phyloP scores from a whole-genome alignment of 495 filamentous ascomycete genomes.

The Margaritispora aquatica region DNA sequence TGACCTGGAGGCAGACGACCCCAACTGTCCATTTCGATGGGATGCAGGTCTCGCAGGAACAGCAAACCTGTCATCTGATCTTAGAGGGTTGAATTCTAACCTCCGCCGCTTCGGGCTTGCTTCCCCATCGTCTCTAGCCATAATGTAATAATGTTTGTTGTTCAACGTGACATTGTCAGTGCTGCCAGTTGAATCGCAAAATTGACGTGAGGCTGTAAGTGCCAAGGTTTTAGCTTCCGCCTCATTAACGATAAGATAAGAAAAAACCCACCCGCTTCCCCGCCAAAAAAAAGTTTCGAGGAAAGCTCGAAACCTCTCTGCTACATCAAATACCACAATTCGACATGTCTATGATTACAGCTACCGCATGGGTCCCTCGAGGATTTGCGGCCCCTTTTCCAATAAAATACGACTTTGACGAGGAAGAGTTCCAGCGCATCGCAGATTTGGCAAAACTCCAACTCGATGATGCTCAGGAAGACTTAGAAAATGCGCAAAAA shows the following conservation, averaged over 20 bases:
- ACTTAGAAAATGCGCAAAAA: conserved; percentile 62
- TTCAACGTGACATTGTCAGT: neutral
- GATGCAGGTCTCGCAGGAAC: conserved; percentile 46
- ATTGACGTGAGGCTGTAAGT: neutral
- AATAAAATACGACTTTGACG: conserved; percentile 82
- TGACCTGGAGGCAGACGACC: conserved; percentile 28
- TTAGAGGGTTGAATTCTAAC: conserved; percentile 50
- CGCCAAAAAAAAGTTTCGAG: neutral
- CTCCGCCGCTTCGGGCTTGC: conserved; percentile 55
- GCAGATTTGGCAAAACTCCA: conserved; percentile 82
- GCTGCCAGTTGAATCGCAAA: neutral
- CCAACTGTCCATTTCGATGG: conserved; percentile 26
- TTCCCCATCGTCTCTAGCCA: conserved; percentile 38
- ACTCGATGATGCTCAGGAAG: conserved; percentile 86
- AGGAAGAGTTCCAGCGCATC: conserved; percentile 88
- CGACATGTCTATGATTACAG: conserved; percentile 77
- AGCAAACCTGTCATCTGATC: conserved; percentile 50
- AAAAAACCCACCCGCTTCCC: neutral
- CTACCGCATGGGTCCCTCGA: conserved; percentile 87
- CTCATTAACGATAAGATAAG: conserved; percentile 4
- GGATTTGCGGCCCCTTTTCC: conserved; percentile 92
- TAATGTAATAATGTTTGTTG: neutral
- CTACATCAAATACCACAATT: neutral
- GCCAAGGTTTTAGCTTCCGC: neutral
- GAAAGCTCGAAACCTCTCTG: neutral